Evolutionary conservation across 202 grass and related monocot genomes (phyloP).

Genomic region (Brachypodium distachyon): DNA sequence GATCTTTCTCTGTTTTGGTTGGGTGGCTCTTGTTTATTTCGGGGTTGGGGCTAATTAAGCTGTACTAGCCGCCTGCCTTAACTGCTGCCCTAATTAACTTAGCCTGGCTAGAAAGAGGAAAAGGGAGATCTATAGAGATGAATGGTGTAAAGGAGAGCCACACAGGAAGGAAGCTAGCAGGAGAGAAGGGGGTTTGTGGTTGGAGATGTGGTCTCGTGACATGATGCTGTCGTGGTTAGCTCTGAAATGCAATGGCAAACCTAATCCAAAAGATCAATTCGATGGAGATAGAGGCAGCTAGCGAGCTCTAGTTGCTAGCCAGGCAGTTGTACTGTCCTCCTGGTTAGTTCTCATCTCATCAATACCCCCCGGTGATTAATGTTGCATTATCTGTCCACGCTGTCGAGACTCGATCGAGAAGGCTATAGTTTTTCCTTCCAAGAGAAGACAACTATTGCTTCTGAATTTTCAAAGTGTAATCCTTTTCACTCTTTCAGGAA

Average conservation of each 20-base stretch:
- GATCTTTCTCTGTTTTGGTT: conserved; percentile 9
- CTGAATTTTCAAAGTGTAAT: too few relatives aligned
- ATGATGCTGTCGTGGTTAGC: conserved; percentile 39
- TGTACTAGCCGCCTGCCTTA: too few relatives aligned
- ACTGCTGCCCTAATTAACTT: not conserved
- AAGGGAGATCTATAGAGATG: not conserved
- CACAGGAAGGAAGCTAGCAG: conserved; percentile 12
- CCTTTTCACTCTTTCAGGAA: too few relatives aligned
- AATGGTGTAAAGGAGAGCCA: conserved; percentile 6
- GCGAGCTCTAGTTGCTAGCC: too few relatives aligned
- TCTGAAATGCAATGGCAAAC: not conserved
- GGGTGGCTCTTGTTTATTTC: conserved; percentile 7
- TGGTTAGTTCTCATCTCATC: not conserved
- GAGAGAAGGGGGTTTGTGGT: conserved; percentile 10
- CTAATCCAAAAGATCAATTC: not conserved
- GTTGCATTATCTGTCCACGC: not conserved
- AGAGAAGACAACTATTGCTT: not conserved
- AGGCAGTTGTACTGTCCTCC: not conserved
- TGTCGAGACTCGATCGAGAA: not conserved
- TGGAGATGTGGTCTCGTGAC: not conserved
- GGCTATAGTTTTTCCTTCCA: not conserved
- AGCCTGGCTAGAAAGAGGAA: not conserved
- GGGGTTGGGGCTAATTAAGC: not conserved
- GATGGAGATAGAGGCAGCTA: not conserved
- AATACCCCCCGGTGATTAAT: not conserved